Conservation (phyloP, 306 rosid genomes). For the Begonia peltatifolia region DNA sequence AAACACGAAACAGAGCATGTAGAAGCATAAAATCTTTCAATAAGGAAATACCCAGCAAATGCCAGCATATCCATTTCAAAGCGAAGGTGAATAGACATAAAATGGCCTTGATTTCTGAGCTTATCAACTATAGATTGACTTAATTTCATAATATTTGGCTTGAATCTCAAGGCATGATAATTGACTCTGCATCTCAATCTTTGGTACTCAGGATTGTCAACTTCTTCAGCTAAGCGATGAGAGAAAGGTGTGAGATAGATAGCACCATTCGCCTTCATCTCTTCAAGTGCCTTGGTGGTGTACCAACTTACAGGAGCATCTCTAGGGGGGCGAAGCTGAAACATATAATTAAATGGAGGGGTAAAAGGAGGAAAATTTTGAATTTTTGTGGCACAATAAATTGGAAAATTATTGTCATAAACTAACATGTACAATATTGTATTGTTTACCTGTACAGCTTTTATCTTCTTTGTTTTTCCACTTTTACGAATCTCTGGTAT, state of each 20-base stretch:
- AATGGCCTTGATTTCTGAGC: conserved; percentile 82
- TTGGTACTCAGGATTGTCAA: conserved; percentile 83
- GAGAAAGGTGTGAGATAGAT: conserved; percentile 95
- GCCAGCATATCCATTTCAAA: conserved; percentile 99
- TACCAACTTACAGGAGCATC: conserved; percentile 93
- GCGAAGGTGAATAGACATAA: conserved; percentile 94
- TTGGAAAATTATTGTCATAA: background rate
- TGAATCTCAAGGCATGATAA: conserved; percentile 89
- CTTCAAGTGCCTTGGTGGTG: conserved; percentile 55
- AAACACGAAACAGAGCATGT: too few relatives aligned
- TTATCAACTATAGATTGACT: conserved; percentile 89
- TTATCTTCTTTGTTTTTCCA: conserved; percentile 79
- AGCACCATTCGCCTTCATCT: conserved; percentile 88
- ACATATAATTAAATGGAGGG: conserved; percentile 8
- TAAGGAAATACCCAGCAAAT: conserved; percentile 80
- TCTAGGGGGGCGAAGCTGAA: conserved; percentile 79
- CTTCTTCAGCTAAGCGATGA: conserved; percentile 96
- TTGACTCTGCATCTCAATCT: conserved; percentile 92
- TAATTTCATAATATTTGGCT: conserved; percentile 75
- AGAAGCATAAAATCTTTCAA: background rate
- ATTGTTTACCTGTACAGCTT: conserved; percentile 64
- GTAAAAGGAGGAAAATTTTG: background rate
- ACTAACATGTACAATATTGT: conserved; percentile 6
- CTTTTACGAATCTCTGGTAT: conserved; percentile 66
- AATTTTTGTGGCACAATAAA: conserved; percentile 6